Conservation (phyloP, 139 green algal genomes). For the Coelastrella sp. region DNA sequence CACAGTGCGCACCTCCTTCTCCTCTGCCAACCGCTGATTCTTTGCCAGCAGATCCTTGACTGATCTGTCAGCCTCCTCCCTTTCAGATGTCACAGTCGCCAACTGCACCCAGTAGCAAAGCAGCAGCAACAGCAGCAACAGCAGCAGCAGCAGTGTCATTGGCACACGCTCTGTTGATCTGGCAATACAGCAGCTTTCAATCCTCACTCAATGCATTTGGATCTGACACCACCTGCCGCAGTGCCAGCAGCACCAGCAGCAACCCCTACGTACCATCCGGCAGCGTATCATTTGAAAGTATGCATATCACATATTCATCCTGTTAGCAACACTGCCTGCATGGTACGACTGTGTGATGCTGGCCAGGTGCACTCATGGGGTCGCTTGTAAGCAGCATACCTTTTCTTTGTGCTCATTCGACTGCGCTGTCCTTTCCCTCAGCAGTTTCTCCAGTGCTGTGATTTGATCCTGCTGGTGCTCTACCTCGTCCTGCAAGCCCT, state of each 20-base stretch:
- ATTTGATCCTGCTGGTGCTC: constrained; percentile 44
- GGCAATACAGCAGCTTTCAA: too few relatives aligned
- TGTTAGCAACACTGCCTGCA: too few relatives aligned
- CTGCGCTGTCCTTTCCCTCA: constrained; percentile 34
- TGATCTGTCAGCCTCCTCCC: constrained; percentile 48
- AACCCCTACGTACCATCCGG: too few relatives aligned
- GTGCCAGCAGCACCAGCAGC: too few relatives aligned
- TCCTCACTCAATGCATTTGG: too few relatives aligned
- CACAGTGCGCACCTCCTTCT: constrained; percentile 45
- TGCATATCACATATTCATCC: too few relatives aligned
- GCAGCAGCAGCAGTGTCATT: neutral
- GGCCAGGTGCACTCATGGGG: neutral
- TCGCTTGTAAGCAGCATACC: neutral
- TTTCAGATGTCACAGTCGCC: constrained; percentile 27
- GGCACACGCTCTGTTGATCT: too few relatives aligned
- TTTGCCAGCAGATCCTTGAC: constrained; percentile 37
- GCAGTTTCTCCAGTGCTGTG: constrained; percentile 47
- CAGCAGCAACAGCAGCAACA: neutral
- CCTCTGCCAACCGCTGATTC: constrained; percentile 29
- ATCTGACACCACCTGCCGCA: too few relatives aligned
- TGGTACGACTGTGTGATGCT: too few relatives aligned
- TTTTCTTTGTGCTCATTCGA: constrained; percentile 1
- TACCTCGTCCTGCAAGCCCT: constrained; percentile 45
- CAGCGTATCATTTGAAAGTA: too few relatives aligned
- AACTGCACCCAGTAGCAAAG: neutral